Percentiles rank a stretch among this genome's conserved stretches.
Evolutionary conservation across 371 early-diverging fungal genomes (phyloP).

Genomic region (Mucor irregularis): DNA sequence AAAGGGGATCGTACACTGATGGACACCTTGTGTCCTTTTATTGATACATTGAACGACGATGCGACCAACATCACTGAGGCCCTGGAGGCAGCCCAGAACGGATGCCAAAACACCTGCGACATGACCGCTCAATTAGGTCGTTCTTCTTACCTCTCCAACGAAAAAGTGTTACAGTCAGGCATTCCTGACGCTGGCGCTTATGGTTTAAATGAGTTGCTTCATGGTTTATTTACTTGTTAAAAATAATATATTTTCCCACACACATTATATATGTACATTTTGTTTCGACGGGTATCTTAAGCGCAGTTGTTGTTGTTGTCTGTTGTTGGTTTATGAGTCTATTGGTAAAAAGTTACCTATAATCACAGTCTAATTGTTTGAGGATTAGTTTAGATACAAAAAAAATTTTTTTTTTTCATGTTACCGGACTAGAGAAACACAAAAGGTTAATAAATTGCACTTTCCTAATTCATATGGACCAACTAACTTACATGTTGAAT

Average conservation of each 20-base stretch:
- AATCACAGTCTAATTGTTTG: slow-evolving; percentile 66
- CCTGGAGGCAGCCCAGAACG: slow-evolving; percentile 54
- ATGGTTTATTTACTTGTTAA: slow-evolving; percentile 25
- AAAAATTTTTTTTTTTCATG: background rate
- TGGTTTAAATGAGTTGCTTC: slow-evolving; percentile 59
- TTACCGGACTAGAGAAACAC: slow-evolving; percentile 26
- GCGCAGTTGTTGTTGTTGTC: too few relatives aligned
- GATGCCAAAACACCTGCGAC: slow-evolving; percentile 58
- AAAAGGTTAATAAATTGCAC: background rate
- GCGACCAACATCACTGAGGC: slow-evolving; percentile 41
- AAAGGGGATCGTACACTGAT: slow-evolving; percentile 81
- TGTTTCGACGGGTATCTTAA: too few relatives aligned
- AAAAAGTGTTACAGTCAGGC: slow-evolving; percentile 38
- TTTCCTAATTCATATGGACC: background rate
- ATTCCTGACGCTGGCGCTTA: slow-evolving; percentile 75
- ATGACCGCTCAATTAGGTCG: slow-evolving; percentile 71
- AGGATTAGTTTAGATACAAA: too few relatives aligned
- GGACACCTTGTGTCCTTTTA: slow-evolving; percentile 75
- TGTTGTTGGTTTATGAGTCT: too few relatives aligned
- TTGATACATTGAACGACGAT: slow-evolving; percentile 41
- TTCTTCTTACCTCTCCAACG: slow-evolving; percentile 66
- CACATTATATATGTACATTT: background rate
- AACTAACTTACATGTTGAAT: slow-evolving; percentile 66
- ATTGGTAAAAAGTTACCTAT: slow-evolving; percentile 82
- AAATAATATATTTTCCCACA: background rate